Evolutionary conservation across 2,329 filamentous ascomycete species (phyloP).

Genomic region (Podosphaera leucotricha): DNA sequence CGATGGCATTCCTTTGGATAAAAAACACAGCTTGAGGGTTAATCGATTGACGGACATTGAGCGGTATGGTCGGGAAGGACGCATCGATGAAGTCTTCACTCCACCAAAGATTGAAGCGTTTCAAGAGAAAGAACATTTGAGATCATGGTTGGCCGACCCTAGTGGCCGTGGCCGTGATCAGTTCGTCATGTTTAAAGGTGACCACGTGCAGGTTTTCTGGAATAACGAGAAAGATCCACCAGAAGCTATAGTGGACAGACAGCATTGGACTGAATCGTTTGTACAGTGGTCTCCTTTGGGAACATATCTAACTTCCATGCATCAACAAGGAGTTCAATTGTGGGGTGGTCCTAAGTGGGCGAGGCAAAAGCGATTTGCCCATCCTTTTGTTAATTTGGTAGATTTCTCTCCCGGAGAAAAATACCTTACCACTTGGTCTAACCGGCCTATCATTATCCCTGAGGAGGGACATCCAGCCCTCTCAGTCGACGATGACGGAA

Average conservation of each 20-base stretch:
- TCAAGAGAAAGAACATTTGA: constrained; percentile 75
- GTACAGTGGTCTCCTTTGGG: constrained; percentile 94
- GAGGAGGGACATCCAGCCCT: constrained; percentile 69
- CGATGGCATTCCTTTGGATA: constrained; percentile 72
- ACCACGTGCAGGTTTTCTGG: constrained; percentile 89
- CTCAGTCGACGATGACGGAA: constrained; percentile 81
- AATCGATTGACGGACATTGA: constrained; percentile 99
- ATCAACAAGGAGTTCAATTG: constrained; percentile 87
- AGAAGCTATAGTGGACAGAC: constrained; percentile 72
- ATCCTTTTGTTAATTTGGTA: constrained; percentile 85
- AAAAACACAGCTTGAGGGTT: constrained; percentile 82
- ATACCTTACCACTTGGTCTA: constrained; percentile 92
- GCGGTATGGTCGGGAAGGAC: constrained; percentile 80
- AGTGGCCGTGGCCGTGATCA: constrained; percentile 68
- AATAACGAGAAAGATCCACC: constrained; percentile 87
- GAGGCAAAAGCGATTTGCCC: constrained; percentile 76
- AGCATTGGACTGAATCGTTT: constrained; percentile 95
- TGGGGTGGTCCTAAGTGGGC: constrained; percentile 86
- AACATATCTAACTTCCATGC: constrained; percentile 83
- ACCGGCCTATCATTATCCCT: constrained; percentile 74
- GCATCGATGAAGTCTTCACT: constrained; percentile 76
- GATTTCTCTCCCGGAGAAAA: constrained; percentile 88
- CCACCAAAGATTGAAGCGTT: constrained; percentile 66
- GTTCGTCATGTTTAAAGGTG: constrained; percentile 81
- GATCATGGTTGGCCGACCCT: constrained; percentile 76